These are phyloP conservation scores for Spathaspora sp. DNA, from an alignment of 1,139 yeast species.

Conservation along the genomic window DNA sequence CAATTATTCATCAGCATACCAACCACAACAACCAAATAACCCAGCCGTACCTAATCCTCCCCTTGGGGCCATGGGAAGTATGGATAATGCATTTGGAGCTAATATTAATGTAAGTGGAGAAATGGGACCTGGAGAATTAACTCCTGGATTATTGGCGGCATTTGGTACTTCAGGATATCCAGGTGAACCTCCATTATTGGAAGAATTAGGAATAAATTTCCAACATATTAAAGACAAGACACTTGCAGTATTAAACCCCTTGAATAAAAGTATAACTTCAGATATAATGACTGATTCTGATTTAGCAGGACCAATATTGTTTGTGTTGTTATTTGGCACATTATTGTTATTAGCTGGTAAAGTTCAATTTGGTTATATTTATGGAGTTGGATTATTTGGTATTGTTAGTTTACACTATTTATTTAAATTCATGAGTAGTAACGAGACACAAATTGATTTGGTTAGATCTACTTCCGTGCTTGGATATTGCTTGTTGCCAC, in stretches of 20 bases:
- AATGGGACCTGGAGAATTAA: conserved; percentile 56
- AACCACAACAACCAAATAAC: conserved; percentile 18
- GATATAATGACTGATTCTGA: conserved; percentile 91
- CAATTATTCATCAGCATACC: conserved; percentile 34
- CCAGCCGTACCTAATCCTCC: conserved; percentile 9
- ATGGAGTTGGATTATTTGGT: conserved; percentile 94
- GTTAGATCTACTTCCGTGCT: conserved; percentile 83
- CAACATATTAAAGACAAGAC: conserved; percentile 85
- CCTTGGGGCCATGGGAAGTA: conserved; percentile 27
- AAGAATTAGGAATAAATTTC: conserved; percentile 92
- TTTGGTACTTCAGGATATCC: conserved; percentile 92
- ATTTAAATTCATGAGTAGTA: conserved; percentile 84
- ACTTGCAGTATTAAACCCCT: conserved; percentile 79
- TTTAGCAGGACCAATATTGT: conserved; percentile 91
- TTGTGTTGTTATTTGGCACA: conserved; percentile 86
- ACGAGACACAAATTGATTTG: conserved; percentile 56
- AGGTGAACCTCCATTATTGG: conserved; percentile 88
- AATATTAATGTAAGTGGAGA: conserved; percentile 46
- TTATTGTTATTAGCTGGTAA: conserved; percentile 82
- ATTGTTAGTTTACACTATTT: conserved; percentile 80
- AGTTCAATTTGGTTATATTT: conserved; percentile 94
- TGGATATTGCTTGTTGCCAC: conserved; percentile 91
- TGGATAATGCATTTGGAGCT: conserved; percentile 41
- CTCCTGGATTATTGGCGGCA: conserved; percentile 84
- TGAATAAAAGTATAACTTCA: conserved; percentile 55